Evolutionary conservation across 179 eudicot genomes (phyloP), one percentile per base, ranked within the genome.

Genomic region (Corrigiola litoralis): DNA sequence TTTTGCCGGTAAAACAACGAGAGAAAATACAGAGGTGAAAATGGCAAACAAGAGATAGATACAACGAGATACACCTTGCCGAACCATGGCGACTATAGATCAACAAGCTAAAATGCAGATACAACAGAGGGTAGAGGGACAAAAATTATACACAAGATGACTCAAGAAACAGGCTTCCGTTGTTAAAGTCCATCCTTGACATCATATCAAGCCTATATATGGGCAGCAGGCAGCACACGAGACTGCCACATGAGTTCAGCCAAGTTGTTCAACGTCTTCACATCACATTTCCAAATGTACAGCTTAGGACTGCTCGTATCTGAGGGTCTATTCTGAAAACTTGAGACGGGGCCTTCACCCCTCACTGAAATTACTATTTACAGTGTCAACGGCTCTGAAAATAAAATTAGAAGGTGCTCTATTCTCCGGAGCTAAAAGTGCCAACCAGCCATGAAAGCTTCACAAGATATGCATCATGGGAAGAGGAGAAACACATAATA

Each of bases 221-320:
- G 61, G 57, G 36, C 33, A 21, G 13, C 23, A 31, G 36, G 40
- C 53, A 66, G 44, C 44, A 51, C 17, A 2, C 36, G 50, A 32
- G 33, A 44, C 55, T 27, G 59, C 31, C 11, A 29, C 63, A 44
- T 40, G 52, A 42, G 49, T 47, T 55, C 63, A 45, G 62, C 13
- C 13, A 34, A n/a, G 12, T 27, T 47, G 56, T 37, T 63, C 44
- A 36, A 40, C 60, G 6, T 37, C 70, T 57, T 58, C 65, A 41
- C 21, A 65, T 65, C 24, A 63, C 54, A 37, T 51, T 69, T 57
- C 21, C 5, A 48, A 67, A 75, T 75, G 67, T 75, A 70, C 74
- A 65, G 36, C 61, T 69, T 58, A 4, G 45, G 61, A n/a, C n/a
- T 44, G 55, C 38, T 8, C 33, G 67, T 62, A 28, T 62, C 66